Conservation (phyloP, 257 asterid genomes). For the Petunia secreta region DNA sequence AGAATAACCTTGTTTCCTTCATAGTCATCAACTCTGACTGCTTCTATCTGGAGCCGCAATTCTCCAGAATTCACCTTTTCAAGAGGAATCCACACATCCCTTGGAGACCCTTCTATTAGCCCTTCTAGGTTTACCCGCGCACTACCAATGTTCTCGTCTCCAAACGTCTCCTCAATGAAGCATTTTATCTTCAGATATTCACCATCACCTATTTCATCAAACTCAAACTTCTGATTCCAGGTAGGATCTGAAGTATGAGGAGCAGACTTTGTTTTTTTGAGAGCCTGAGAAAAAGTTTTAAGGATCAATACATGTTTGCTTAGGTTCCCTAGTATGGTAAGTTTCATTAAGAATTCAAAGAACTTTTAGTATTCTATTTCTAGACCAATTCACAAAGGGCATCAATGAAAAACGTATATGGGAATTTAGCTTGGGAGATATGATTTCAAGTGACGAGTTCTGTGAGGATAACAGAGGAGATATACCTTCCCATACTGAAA, state of each 20-base stretch:
- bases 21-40: conserved; percentile 53
- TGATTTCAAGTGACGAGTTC: conserved; percentile 1
- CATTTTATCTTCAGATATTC: conserved; percentile 87
- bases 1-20: conserved; percentile 64
- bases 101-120: conserved; percentile 71
- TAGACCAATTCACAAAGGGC: background rate
- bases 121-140: conserved; percentile 98
- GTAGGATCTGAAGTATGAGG: conserved; percentile 67
- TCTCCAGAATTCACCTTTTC: conserved; percentile 94
- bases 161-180: conserved; percentile 71
- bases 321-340: conserved; percentile 1
- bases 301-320: background rate
- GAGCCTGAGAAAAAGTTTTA: conserved; percentile 48
- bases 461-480: conserved; percentile 18
- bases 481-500: conserved; percentile 91
- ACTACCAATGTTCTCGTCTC: conserved; percentile 92
- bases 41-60: conserved; percentile 82
- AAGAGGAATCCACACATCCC: conserved; percentile 86
- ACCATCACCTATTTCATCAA: conserved; percentile 87
- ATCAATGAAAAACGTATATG: background rate
- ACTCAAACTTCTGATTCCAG: conserved; percentile 93
- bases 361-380: background rate
- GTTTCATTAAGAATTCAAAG: background rate
- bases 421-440: background rate
- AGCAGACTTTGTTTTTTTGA: conserved; percentile 64